Evolutionary conservation across 73 alveolate species (phyloP).

Genomic region (Paramecium caudatum): DNA sequence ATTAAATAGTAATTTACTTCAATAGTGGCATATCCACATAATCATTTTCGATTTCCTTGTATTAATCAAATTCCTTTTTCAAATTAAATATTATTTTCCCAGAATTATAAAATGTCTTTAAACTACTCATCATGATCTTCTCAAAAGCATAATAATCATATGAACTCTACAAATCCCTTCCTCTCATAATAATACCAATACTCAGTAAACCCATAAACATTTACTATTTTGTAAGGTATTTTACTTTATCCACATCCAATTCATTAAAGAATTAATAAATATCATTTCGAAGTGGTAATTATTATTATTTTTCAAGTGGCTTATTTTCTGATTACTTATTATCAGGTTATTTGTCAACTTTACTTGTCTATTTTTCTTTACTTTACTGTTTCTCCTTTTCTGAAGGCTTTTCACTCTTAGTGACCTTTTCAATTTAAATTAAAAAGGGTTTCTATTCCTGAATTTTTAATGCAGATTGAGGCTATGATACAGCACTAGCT

Average conservation of each 20-base stretch:
- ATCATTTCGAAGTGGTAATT: background rate
- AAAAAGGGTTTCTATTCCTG: too few species aligned
- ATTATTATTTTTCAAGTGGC: background rate
- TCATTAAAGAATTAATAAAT: slow-evolving; percentile 17
- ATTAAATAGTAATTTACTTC: background rate
- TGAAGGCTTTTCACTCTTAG: background rate
- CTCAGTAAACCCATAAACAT: slow-evolving; percentile 15
- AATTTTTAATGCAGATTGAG: background rate
- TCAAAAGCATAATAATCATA: slow-evolving; percentile 58
- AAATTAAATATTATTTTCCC: slow-evolving; percentile 15
- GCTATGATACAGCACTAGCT: slow-evolving; percentile 18
- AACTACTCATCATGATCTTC: background rate
- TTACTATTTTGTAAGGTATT: background rate
- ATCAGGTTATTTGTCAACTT: background rate
- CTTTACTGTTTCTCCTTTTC: background rate
- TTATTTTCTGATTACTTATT: background rate
- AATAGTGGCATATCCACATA: slow-evolving; percentile 4
- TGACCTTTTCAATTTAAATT: too few species aligned
- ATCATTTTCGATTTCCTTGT: background rate
- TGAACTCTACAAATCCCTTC: background rate
- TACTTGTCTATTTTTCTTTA: background rate
- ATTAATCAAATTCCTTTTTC: slow-evolving; percentile 42
- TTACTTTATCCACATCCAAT: background rate
- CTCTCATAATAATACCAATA: slow-evolving; percentile 7
- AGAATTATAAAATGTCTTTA: slow-evolving; percentile 4